Conservation (phyloP, 192 early-diverging fungal genomes). For the Phycomyces blakesleeanus region DNA sequence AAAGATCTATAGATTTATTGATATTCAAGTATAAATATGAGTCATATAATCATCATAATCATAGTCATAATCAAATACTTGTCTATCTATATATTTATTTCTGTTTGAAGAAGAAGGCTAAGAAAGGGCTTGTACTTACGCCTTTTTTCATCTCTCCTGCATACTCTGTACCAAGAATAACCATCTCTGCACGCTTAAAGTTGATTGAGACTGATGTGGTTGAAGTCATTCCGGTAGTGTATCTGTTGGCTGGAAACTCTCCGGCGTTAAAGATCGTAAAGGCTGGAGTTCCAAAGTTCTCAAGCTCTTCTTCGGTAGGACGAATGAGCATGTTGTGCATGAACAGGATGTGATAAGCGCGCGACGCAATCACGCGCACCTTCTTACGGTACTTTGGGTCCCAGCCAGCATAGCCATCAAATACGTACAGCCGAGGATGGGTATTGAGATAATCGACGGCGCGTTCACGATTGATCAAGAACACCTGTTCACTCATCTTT, state of each 20-base stretch:
- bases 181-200: slow-evolving; percentile 91
- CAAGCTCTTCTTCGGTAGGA: slow-evolving; percentile 82
- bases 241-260: slow-evolving; percentile 84
- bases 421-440: slow-evolving; percentile 83
- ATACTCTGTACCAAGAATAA: slow-evolving; percentile 94
- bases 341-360: slow-evolving; percentile 92
- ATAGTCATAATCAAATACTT: too few relatives aligned
- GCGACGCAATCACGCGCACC: slow-evolving; percentile 87
- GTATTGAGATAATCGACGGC: slow-evolving; percentile 94
- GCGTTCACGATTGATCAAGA: slow-evolving; percentile 90
- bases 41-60: too few relatives aligned
- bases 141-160: slow-evolving; percentile 44
- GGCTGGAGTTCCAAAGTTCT: slow-evolving; percentile 86
- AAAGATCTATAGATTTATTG: slow-evolving; percentile 49
- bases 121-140: neutral
- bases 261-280: slow-evolving; percentile 96
- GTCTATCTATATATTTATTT: too few relatives aligned
- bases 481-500: slow-evolving; percentile 72
- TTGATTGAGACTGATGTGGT: slow-evolving; percentile 86
- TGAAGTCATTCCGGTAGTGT: slow-evolving; percentile 91
- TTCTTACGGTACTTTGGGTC: slow-evolving; percentile 95
- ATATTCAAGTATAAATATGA: too few relatives aligned
- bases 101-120: neutral
- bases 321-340: slow-evolving; percentile 99
- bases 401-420: slow-evolving; percentile 96